Conservation (phyloP, 1,139 yeast species). For the Debaryomyces coudertii region DNA sequence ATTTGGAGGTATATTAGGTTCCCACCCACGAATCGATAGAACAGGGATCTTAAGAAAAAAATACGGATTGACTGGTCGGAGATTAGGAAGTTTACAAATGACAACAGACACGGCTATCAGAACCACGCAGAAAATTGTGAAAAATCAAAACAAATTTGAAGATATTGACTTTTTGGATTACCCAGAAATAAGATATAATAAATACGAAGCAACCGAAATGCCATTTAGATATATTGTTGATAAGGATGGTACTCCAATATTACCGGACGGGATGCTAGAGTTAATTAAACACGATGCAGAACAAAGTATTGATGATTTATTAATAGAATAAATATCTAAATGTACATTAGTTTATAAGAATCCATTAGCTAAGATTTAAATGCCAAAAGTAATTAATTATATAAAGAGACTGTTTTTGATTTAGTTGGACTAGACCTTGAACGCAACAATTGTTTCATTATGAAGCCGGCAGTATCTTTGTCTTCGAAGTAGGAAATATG, state of each 20-base stretch:
- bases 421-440: slow-evolving; percentile 23
- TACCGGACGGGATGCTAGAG: slow-evolving; percentile 90
- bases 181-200: slow-evolving; percentile 88
- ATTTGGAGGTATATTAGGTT: slow-evolving; percentile 95
- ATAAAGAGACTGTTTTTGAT: slow-evolving; percentile 28
- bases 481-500: slow-evolving; percentile 91
- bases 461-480: slow-evolving; percentile 78
- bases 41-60: slow-evolving; percentile 82
- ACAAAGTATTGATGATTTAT: slow-evolving; percentile 68
- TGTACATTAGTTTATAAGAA: background rate
- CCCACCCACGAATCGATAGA: slow-evolving; percentile 95
- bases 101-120: slow-evolving; percentile 97
- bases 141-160: slow-evolving; percentile 58
- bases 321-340: slow-evolving; percentile 25
- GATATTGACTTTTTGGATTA: slow-evolving; percentile 84
- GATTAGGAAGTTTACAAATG: slow-evolving; percentile 89
- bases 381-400: slow-evolving; percentile 14
- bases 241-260: slow-evolving; percentile 66
- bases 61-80: slow-evolving; percentile 81
- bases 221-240: slow-evolving; percentile 89
- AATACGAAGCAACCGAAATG: slow-evolving; percentile 94
- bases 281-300: slow-evolving; percentile 84
- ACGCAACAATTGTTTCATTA: slow-evolving; percentile 57
- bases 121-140: slow-evolving; percentile 78
- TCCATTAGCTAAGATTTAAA: background rate